phyloP scores from a whole-genome alignment of 768 basidiomycete genomes.

The Hortiboletus campestris region DNA sequence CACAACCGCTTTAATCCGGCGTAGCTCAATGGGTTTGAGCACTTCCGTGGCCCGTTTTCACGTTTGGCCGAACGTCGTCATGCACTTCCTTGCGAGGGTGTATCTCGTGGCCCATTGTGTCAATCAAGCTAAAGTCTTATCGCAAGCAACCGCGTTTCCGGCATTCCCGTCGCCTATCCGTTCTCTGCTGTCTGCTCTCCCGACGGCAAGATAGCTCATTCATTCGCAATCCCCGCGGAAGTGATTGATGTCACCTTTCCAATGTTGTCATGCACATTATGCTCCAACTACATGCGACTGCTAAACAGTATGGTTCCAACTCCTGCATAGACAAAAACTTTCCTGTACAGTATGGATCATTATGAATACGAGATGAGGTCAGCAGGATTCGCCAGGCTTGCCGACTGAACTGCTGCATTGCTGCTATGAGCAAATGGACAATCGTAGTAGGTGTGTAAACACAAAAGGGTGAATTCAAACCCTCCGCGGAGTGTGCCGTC shows the following conservation, averaged over 20 bases:
- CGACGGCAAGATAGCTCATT: conserved; percentile 2
- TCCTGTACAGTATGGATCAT: conserved; percentile 11
- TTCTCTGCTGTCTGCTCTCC: neutral
- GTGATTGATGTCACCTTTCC: neutral
- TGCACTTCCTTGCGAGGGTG: conserved; percentile 8
- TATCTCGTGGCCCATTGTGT: conserved; percentile 5
- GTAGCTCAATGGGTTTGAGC: conserved; percentile 17
- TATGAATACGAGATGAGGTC: conserved; percentile 15
- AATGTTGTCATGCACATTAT: conserved; percentile 24
- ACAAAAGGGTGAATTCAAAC: neutral
- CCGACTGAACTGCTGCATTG: neutral
- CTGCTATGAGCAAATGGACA: neutral
- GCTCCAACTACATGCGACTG: conserved; percentile 16
- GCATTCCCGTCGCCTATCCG: neutral
- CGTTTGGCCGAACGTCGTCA: conserved; percentile 6
- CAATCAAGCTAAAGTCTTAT: conserved; percentile 14
- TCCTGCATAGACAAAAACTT: conserved; percentile 8
- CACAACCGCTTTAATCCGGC: conserved; percentile 3
- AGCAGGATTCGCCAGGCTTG: neutral
- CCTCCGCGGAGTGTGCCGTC: neutral
- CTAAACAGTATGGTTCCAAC: conserved; percentile 7
- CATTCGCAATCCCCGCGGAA: conserved; percentile 2
- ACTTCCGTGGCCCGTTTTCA: conserved; percentile 1
- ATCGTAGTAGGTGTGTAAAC: neutral
- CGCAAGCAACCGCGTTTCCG: conserved; percentile 14